Percentiles rank a stretch among this genome's conserved stretches.
phyloP scores from a whole-genome alignment of 345 rosid genomes.

The Brassica juncea region DNA sequence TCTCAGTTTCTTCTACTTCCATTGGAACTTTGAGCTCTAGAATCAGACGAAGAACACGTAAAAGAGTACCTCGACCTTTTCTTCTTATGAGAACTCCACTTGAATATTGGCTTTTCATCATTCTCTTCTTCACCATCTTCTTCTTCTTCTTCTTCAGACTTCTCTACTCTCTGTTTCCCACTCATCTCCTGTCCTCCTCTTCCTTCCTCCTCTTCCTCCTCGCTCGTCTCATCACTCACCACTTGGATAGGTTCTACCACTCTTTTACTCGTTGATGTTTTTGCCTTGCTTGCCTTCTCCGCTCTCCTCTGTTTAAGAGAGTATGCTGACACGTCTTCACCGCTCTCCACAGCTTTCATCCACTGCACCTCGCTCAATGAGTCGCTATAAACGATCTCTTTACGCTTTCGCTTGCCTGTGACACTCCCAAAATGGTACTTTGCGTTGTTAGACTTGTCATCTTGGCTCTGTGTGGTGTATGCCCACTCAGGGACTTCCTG shows the following conservation, averaged over 20 bases:
- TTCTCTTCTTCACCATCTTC: slow-evolving; percentile 33
- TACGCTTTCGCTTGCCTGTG: slow-evolving; percentile 74
- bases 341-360: slow-evolving; percentile 87
- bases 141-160: slow-evolving; percentile 40
- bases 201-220: slow-evolving; percentile 46
- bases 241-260: slow-evolving; percentile 34
- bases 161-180: slow-evolving; percentile 47
- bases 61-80: slow-evolving; percentile 75
- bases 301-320: slow-evolving; percentile 51
- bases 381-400: slow-evolving; percentile 71
- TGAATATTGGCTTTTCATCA: slow-evolving; percentile 39
- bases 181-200: slow-evolving; percentile 36
- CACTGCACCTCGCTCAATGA: slow-evolving; percentile 76
- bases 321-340: slow-evolving; percentile 46
- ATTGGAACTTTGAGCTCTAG: slow-evolving; percentile 55
- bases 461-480: slow-evolving; percentile 54
- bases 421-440: slow-evolving; percentile 44
- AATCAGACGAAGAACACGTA: slow-evolving; percentile 73
- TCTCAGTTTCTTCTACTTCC: slow-evolving; percentile 32
- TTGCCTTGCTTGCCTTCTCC: slow-evolving; percentile 25
- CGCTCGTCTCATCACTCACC: slow-evolving; percentile 72
- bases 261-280: slow-evolving; percentile 9
- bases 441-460: slow-evolving; percentile 51
- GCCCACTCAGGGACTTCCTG: slow-evolving; percentile 98
- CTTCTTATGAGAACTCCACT: slow-evolving; percentile 85